phyloP scores from a whole-genome alignment of 352 stramenopile species.

The Aphanomyces invadans region DNA sequence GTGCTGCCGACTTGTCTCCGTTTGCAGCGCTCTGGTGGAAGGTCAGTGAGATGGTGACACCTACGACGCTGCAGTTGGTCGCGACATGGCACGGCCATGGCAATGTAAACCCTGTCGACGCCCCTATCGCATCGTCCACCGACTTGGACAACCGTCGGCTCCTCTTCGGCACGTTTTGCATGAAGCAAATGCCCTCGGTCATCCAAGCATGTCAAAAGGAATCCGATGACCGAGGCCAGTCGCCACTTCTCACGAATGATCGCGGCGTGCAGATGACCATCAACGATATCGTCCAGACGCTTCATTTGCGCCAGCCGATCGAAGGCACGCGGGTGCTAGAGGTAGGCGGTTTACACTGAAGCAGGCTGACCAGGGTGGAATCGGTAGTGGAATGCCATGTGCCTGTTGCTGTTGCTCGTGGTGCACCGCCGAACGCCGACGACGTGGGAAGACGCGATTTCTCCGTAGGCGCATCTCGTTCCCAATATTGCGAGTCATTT shows the following conservation, averaged over 20 bases:
- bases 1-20: conserved; percentile 24
- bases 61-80: conserved; percentile 3
- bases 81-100: not conserved
- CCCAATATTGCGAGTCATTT: not conserved
- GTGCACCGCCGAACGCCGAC: conserved; percentile 36
- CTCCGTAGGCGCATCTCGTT: not conserved
- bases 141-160: conserved; percentile 7
- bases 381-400: conserved; percentile 34
- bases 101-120: not conserved
- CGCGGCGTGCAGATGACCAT: conserved; percentile 12
- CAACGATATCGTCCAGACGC: conserved; percentile 6
- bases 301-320: conserved; percentile 8
- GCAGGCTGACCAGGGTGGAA: not conserved
- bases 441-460: not conserved
- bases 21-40: conserved; percentile 20
- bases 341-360: not conserved
- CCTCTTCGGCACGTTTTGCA: conserved; percentile 13
- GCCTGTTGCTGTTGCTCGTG: conserved; percentile 53
- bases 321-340: conserved; percentile 16
- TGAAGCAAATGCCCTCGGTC: not conserved
- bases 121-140: not conserved
- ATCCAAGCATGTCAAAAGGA: not conserved
- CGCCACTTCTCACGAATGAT: not conserved
- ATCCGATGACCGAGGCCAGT: no score
- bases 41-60: conserved; percentile 21